Conservation (phyloP, 1,284 basidiomycete genomes). For the Coniferiporia sulphurascens region DNA sequence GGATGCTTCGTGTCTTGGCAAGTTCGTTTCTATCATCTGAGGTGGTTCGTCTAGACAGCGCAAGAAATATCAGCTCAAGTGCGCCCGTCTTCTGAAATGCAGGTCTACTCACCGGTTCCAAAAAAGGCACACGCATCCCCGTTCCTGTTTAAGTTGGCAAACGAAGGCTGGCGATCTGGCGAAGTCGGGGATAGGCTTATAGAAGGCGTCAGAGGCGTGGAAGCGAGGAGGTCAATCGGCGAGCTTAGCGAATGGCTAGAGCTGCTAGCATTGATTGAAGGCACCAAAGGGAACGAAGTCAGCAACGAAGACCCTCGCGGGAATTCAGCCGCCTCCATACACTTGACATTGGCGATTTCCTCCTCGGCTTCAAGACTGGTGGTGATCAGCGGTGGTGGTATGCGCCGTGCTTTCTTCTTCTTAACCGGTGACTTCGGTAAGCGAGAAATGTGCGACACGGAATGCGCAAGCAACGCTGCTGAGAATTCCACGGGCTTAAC, state of each 20-base stretch:
- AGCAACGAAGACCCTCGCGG: not conserved
- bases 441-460: not conserved
- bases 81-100: too few species aligned
- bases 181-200: not conserved
- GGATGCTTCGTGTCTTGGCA: too few species aligned
- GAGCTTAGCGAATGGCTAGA: not conserved
- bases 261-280: not conserved
- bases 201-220: not conserved
- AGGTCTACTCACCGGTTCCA: not conserved
- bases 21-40: too few species aligned
- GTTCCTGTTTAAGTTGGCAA: not conserved
- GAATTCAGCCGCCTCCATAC: not conserved
- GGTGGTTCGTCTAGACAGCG: too few species aligned
- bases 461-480: not conserved
- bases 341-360: not conserved
- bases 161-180: not conserved
- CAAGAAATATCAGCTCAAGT: too few species aligned
- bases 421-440: not conserved
- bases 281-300: not conserved
- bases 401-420: not conserved
- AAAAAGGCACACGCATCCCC: not conserved
- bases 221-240: not conserved
- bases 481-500: not conserved
- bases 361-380: not conserved
- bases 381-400: not conserved